phyloP scores from a whole-genome alignment of 2,329 filamentous ascomycete genomes.

The Aureobasidium lini region DNA sequence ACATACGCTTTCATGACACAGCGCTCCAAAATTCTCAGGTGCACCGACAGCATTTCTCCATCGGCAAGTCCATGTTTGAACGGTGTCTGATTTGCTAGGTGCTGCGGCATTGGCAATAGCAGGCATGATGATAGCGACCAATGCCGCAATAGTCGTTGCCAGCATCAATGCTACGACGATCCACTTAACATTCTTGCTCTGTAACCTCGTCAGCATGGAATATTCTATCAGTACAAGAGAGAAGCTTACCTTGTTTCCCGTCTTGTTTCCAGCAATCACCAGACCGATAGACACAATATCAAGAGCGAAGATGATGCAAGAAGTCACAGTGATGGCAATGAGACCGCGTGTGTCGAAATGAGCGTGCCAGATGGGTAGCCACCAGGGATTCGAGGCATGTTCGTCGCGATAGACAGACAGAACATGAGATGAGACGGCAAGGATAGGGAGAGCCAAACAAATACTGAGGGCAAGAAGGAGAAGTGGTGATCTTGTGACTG shows the following conservation, averaged over 20 bases:
- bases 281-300: slow-evolving; percentile 30
- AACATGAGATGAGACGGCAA: slow-evolving; percentile 24
- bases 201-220: neutral
- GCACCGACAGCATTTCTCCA: slow-evolving; percentile 24
- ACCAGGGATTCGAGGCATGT: slow-evolving; percentile 38
- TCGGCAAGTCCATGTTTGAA: slow-evolving; percentile 32
- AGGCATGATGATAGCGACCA: slow-evolving; percentile 34
- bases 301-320: slow-evolving; percentile 34
- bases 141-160: slow-evolving; percentile 32
- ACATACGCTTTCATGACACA: slow-evolving; percentile 37
- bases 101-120: slow-evolving; percentile 24
- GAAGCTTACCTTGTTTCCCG: neutral
- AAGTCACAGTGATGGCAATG: slow-evolving; percentile 28
- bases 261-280: slow-evolving; percentile 14
- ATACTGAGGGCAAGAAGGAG: neutral
- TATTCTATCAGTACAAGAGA: neutral
- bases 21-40: slow-evolving; percentile 28
- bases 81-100: slow-evolving; percentile 23
- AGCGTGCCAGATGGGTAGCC: slow-evolving; percentile 40
- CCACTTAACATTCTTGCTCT: slow-evolving; percentile 15
- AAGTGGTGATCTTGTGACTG: neutral
- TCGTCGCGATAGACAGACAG: slow-evolving; percentile 37
- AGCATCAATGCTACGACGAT: slow-evolving; percentile 10
- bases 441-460: neutral
- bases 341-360: slow-evolving; percentile 41